Percentiles rank a stretch among this genome's conserved stretches.
phyloP scores from a whole-genome alignment of 768 basidiomycete genomes.

The Mycena indigotica region DNA sequence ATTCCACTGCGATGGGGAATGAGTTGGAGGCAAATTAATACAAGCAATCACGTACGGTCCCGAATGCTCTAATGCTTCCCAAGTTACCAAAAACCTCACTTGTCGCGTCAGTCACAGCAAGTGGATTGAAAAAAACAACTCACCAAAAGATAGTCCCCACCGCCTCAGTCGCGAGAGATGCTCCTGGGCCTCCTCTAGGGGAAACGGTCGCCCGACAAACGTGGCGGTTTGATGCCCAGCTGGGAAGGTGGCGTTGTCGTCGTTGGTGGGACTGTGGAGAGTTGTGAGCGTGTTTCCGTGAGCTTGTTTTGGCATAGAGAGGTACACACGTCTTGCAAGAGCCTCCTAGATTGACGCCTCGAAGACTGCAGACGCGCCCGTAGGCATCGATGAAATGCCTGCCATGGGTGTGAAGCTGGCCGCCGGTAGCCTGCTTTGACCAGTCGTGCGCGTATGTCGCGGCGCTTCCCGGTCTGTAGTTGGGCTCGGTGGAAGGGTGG shows the following conservation, averaged over 20 bases:
- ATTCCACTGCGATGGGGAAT: constrained; percentile 55
- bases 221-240: constrained; percentile 64
- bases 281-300: constrained; percentile 14
- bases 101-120: constrained; percentile 1
- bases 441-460: constrained; percentile 73
- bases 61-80: constrained; percentile 95
- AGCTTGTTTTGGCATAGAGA: constrained; percentile 6
- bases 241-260: constrained; percentile 70
- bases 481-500: constrained; percentile 51
- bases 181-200: constrained; percentile 83
- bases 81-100: constrained; percentile 94
- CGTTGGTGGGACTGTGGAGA: constrained; percentile 60
- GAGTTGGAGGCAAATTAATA: background rate
- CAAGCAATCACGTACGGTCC: constrained; percentile 68
- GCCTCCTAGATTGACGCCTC: constrained; percentile 88
- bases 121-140: background rate
- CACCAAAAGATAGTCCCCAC: constrained; percentile 89
- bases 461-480: constrained; percentile 50
- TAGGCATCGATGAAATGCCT: constrained; percentile 81
- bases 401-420: constrained; percentile 60
- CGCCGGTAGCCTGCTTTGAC: constrained; percentile 59
- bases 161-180: constrained; percentile 78
- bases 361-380: constrained; percentile 76
- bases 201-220: constrained; percentile 91
- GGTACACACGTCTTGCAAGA: constrained; percentile 73